Percentiles rank a stretch among this genome's conserved stretches.
Conservation (phyloP, 2,329 filamentous ascomycete species). For the Fusarium cyanostomum region DNA sequence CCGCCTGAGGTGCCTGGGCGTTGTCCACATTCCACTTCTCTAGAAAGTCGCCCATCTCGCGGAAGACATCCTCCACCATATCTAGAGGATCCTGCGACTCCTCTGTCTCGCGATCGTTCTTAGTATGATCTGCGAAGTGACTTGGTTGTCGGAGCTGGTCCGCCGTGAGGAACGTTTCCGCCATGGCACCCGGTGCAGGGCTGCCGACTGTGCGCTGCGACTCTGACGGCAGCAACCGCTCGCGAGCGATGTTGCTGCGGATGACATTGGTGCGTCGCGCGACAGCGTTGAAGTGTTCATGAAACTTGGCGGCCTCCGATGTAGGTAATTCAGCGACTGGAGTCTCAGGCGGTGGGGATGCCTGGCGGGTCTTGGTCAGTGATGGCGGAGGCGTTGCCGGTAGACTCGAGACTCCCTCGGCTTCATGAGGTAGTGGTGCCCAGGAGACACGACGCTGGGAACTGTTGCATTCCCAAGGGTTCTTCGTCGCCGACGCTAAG, state of each 20-base stretch:
- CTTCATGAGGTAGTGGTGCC: conserved; percentile 46
- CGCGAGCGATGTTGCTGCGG: conserved; percentile 14
- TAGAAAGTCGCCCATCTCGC: conserved; percentile 50
- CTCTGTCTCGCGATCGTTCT: conserved; percentile 18
- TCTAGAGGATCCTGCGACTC: conserved; percentile 48
- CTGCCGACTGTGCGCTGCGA: conserved; percentile 49
- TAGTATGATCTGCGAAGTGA: conserved; percentile 9
- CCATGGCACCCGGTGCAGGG: conserved; percentile 41
- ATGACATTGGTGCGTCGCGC: conserved; percentile 48
- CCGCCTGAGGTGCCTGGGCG: conserved; percentile 16
- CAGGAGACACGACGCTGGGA: conserved; percentile 50
- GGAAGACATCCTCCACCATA: conserved; percentile 50
- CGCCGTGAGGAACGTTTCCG: conserved; percentile 37
- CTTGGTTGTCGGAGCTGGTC: conserved; percentile 32
- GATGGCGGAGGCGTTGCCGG: conserved; percentile 19
- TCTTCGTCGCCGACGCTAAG: conserved; percentile 49
- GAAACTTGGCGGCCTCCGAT: conserved; percentile 52
- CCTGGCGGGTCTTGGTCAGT: conserved; percentile 33
- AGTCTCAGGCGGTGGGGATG: conserved; percentile 57
- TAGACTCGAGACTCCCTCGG: conserved; percentile 11
- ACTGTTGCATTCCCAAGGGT: conserved; percentile 44
- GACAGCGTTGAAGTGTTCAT: conserved; percentile 59
- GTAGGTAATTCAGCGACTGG: conserved; percentile 48
- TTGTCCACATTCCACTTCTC: conserved; percentile 49
- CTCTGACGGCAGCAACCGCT: conserved; percentile 52